phyloP scores from a whole-genome alignment of 2,329 filamentous ascomycete genomes.

The Calonectria leucothoes region DNA sequence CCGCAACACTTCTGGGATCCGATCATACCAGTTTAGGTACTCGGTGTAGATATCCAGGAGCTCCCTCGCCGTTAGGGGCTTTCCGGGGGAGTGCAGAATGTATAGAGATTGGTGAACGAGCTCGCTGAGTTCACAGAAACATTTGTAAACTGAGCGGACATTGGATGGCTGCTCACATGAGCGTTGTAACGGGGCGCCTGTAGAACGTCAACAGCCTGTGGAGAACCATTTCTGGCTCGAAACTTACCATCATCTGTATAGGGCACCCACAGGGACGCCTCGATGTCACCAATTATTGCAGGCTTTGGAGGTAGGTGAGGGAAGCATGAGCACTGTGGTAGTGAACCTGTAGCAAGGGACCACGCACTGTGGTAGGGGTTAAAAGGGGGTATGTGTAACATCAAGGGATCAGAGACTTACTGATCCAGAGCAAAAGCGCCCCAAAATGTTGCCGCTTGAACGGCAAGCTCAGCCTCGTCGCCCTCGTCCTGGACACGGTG shows the following conservation, averaged over 20 bases:
- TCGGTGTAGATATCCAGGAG: conserved; percentile 74
- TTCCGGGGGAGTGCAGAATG: conserved; percentile 77
- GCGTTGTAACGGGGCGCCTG: conserved; percentile 64
- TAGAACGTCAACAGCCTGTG: not conserved
- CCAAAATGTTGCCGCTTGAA: conserved; percentile 71
- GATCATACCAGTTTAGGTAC: conserved; percentile 79
- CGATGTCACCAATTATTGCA: conserved; percentile 68
- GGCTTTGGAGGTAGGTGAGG: conserved; percentile 69
- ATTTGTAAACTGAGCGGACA: conserved; percentile 74
- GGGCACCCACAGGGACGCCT: conserved; percentile 69
- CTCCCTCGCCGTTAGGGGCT: conserved; percentile 71
- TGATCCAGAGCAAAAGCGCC: conserved; percentile 73
- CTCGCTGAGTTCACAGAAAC: conserved; percentile 79
- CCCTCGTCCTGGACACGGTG: conserved; percentile 64
- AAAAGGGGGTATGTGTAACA: conserved; percentile 22
- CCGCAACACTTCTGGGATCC: conserved; percentile 72
- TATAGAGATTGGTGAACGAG: conserved; percentile 79
- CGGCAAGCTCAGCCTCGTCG: conserved; percentile 67
- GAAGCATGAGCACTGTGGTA: conserved; percentile 70
- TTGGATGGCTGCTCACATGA: conserved; percentile 74
- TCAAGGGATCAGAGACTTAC: conserved; percentile 55
- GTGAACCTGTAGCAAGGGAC: conserved; percentile 72
- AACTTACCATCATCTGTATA: conserved; percentile 68
- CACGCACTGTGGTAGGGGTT: conserved; percentile 62
- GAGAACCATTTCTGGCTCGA: not conserved